Evolutionary conservation across 2,329 filamentous ascomycete genomes (phyloP).

Genomic region (Apiospora pterosperma): DNA sequence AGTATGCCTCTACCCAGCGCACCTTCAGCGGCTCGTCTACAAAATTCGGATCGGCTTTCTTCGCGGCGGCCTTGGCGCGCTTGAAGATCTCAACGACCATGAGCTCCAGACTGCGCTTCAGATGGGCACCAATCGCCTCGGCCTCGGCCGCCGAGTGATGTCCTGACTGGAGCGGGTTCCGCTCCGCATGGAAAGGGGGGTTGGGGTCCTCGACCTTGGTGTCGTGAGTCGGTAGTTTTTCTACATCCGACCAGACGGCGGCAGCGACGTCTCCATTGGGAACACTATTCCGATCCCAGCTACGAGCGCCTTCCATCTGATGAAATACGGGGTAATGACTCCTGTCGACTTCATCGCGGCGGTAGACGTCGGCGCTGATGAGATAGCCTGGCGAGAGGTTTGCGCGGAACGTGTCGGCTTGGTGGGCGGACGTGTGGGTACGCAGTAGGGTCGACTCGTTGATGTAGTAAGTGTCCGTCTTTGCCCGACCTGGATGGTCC

Average conservation of each 20-base stretch:
- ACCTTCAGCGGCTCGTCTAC: conserved; percentile 73
- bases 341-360: conserved; percentile 89
- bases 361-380: conserved; percentile 91
- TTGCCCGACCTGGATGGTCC: conserved; percentile 83
- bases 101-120: conserved; percentile 85
- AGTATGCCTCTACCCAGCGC: conserved; percentile 95
- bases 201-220: conserved; percentile 82
- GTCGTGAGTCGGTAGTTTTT: conserved; percentile 67
- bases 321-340: conserved; percentile 97
- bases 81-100: conserved; percentile 89
- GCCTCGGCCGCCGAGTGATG: conserved; percentile 74
- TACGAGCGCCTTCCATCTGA: conserved; percentile 93
- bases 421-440: conserved; percentile 93
- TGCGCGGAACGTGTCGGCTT: conserved; percentile 74
- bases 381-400: conserved; percentile 77
- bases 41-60: conserved; percentile 45
- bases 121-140: conserved; percentile 76
- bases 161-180: conserved; percentile 76
- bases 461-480: conserved; percentile 94
- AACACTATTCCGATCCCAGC: conserved; percentile 73
- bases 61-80: conserved; percentile 65
- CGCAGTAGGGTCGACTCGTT: conserved; percentile 80
- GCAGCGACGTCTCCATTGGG: conserved; percentile 56
- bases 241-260: conserved; percentile 67
- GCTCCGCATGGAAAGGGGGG: conserved; percentile 69